Evolutionary conservation across 202 grass and related monocot genomes (phyloP).

Genomic region (Carex arenaria): DNA sequence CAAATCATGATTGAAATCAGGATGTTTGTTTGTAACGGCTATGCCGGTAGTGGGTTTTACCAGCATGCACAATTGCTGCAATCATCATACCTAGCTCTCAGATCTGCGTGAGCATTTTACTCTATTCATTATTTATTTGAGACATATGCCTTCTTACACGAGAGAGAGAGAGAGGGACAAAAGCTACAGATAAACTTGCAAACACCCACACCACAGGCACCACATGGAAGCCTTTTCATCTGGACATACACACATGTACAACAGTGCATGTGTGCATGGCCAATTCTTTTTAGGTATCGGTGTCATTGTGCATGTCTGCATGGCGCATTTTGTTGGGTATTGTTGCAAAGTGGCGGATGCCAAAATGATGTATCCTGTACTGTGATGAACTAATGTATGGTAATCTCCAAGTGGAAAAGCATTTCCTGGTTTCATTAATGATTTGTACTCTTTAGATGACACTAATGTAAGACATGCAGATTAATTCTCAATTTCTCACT

Average conservation of each 20-base stretch:
- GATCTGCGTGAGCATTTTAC: not conserved
- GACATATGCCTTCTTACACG: not conserved
- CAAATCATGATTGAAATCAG: not conserved
- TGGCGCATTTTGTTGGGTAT: not conserved
- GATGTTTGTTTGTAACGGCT: not conserved
- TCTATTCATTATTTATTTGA: not conserved
- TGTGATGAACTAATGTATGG: not conserved
- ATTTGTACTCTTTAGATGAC: not conserved
- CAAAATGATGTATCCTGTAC: not conserved
- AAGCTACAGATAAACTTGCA: not conserved
- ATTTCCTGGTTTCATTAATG: not conserved
- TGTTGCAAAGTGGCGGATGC: not conserved
- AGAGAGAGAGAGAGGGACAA: not conserved
- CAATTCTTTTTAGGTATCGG: not conserved
- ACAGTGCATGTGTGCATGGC: not conserved
- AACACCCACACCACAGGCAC: not conserved
- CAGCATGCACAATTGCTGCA: not conserved
- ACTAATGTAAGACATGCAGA: not conserved
- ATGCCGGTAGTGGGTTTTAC: not conserved
- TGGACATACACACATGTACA: not conserved
- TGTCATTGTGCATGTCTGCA: no score
- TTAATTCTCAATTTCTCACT: conserved; percentile 5
- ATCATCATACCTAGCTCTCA: not conserved
- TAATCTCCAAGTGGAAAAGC: not conserved
- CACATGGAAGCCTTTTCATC: not conserved